Evolutionary conservation across 2,329 filamentous ascomycete genomes (phyloP).

Genomic region (Davidsoniella eucalypti): DNA sequence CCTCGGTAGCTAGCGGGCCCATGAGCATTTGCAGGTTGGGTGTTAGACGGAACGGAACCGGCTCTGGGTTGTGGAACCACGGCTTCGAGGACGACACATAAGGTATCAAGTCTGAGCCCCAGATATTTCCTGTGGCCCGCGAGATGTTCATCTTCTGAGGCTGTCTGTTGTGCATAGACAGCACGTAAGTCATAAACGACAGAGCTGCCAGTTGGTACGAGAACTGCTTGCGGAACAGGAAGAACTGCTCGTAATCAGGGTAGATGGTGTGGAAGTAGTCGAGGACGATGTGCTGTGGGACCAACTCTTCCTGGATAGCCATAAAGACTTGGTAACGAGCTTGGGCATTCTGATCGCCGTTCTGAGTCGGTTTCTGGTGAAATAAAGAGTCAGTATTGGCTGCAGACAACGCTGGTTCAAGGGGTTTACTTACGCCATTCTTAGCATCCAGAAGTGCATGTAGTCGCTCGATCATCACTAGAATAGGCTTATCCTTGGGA

Average conservation of each 20-base stretch:
- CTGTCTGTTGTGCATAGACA: slow-evolving; percentile 93
- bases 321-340: slow-evolving; percentile 83
- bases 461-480: slow-evolving; percentile 92
- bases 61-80: slow-evolving; percentile 86
- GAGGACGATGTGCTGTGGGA: slow-evolving; percentile 64
- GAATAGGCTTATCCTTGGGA: slow-evolving; percentile 85
- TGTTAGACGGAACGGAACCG: slow-evolving; percentile 91
- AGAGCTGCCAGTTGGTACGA: slow-evolving; percentile 87
- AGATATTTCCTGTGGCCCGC: slow-evolving; percentile 75
- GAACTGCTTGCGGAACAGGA: slow-evolving; percentile 95
- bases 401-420: background rate
- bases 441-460: slow-evolving; percentile 58
- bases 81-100: slow-evolving; percentile 72
- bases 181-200: slow-evolving; percentile 96
- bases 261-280: slow-evolving; percentile 84
- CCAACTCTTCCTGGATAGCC: slow-evolving; percentile 86
- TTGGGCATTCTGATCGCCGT: slow-evolving; percentile 44
- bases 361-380: slow-evolving; percentile 18
- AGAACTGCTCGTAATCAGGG: slow-evolving; percentile 84
- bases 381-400: background rate
- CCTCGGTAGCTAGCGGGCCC: slow-evolving; percentile 89
- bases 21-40: slow-evolving; percentile 92
- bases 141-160: slow-evolving; percentile 92
- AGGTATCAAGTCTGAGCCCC: slow-evolving; percentile 88
- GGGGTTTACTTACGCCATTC: slow-evolving; percentile 31